phyloP scores from a whole-genome alignment of 768 basidiomycete genomes.

The Naganishia friedmannii region DNA sequence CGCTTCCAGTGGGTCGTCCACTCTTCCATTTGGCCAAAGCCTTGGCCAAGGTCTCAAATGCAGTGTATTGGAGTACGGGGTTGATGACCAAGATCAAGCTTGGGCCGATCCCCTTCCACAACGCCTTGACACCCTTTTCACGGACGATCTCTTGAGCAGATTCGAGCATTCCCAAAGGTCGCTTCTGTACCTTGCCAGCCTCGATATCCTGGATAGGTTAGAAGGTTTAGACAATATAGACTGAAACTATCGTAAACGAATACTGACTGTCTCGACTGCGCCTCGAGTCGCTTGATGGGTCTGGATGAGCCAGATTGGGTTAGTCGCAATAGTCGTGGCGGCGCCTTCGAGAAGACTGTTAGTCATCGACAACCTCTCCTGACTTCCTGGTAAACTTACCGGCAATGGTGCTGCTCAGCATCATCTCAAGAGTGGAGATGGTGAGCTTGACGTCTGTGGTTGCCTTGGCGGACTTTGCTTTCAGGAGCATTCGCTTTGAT shows the following conservation, averaged over 20 bases:
- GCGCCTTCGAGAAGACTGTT: conserved; percentile 60
- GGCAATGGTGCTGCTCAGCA: conserved; percentile 80
- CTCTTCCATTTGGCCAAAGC: conserved; percentile 64
- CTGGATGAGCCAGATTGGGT: conserved; percentile 97
- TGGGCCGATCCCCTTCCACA: conserved; percentile 90
- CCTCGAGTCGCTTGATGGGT: conserved; percentile 67
- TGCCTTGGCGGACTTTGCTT: conserved; percentile 26
- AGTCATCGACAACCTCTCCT: background rate
- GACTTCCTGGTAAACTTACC: conserved; percentile 56
- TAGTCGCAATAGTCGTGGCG: conserved; percentile 80
- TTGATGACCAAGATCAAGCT: conserved; percentile 91
- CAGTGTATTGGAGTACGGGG: conserved; percentile 88
- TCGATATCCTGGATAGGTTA: conserved; percentile 4
- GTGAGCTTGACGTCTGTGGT: conserved; percentile 57
- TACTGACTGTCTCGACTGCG: conserved; percentile 26
- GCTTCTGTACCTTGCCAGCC: conserved; percentile 24
- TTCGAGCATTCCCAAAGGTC: conserved; percentile 24
- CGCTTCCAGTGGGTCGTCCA: conserved; percentile 57
- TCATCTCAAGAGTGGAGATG: conserved; percentile 70
- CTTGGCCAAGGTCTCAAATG: conserved; percentile 94
- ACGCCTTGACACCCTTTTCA: conserved; percentile 56
- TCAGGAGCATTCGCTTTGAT: conserved; percentile 48
- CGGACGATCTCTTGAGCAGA: conserved; percentile 36
- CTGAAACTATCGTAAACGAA: background rate
- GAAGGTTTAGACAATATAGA: background rate